Evolutionary conservation across 2,329 filamentous ascomycete species (phyloP), one percentile per base, ranked within the genome.

Genomic region (Exophiala sp.): DNA sequence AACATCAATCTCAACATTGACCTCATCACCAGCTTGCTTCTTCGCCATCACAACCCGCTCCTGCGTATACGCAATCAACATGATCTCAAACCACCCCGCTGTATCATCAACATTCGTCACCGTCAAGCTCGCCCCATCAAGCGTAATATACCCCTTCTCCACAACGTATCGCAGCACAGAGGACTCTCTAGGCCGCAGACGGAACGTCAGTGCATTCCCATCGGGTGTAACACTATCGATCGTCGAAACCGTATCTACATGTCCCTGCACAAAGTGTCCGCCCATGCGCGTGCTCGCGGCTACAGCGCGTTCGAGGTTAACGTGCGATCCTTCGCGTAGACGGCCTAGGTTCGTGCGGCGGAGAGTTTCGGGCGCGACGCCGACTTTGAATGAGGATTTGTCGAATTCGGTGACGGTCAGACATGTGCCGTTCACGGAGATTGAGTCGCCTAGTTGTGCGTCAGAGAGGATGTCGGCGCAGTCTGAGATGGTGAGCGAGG

Each of bases 31-130:
- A 29, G 80, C 74, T 71, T 81, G 78, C 81, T 96, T 96, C 48
- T 76, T 77, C 2, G 88, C 89, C 59, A 90, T 84, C 12, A 95
- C 87, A 12, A 99, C 86, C 71, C 88, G 88, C 72, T 92, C 89
- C 75, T 97, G 94, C 9, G 94, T 96, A 72, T 99, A 99, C 7
- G 88, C 83, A 70, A 99, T 96, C 58, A 99, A 78, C 94, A 99
- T 99, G 46, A 99, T 87, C 80, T 97, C 94, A 75, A 81, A 87
- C 82, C 86, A 96, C 70, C 90, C 85, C 61, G 84, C 81, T 3
- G 68, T 79, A 70, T 96, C 92, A 65, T 92, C 75, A 29, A 97
- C 92, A 62, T 82, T 80, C 2, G 92, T 97, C 2, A 99, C 82
- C 0, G 94, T 99, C 77, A 99, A 76, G 68, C 91, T 96, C 20